Evolutionary conservation across 1,284 basidiomycete species (phyloP).

Genomic region (Microbotryomycetes sp.): DNA sequence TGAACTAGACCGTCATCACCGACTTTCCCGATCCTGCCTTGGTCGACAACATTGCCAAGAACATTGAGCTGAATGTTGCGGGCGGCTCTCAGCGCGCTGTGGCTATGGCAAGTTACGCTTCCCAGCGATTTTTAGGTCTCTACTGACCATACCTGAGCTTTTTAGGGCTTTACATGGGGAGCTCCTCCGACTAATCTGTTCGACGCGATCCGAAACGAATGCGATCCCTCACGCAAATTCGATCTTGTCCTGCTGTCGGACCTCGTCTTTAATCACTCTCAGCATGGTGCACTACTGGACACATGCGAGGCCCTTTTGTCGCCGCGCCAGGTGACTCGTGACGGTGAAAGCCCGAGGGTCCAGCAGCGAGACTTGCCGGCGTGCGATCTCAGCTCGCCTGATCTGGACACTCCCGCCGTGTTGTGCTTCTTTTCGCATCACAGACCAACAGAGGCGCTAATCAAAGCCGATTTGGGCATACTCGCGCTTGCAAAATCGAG

Average conservation of each 20-base stretch:
- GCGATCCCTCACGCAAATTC: constrained; percentile 45
- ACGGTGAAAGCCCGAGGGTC: constrained; percentile 42
- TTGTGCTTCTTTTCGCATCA: constrained; percentile 88
- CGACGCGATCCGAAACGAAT: constrained; percentile 39
- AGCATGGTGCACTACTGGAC: constrained; percentile 75
- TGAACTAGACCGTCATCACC: constrained; percentile 64
- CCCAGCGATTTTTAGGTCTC: not conserved
- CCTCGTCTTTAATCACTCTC: constrained; percentile 64
- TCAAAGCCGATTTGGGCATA: constrained; percentile 77
- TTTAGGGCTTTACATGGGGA: constrained; percentile 86
- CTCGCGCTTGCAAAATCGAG: constrained; percentile 58
- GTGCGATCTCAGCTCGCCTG: not conserved
- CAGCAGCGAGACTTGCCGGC: not conserved
- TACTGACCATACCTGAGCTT: not conserved
- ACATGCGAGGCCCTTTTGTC: constrained; percentile 56
- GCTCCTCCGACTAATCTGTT: constrained; percentile 54
- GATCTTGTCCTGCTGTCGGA: constrained; percentile 85
- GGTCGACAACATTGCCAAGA: constrained; percentile 68
- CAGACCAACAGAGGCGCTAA: constrained; percentile 44
- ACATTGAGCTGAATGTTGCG: constrained; percentile 57
- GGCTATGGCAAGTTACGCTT: constrained; percentile 44
- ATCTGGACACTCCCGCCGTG: constrained; percentile 49
- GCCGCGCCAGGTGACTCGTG: too few relatives aligned
- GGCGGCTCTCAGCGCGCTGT: constrained; percentile 44
- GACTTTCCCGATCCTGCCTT: constrained; percentile 82